These are phyloP conservation scores for Pyrenophora graminea DNA, from an alignment of 2,329 filamentous ascomycete genomes.

Conservation along the genomic window DNA sequence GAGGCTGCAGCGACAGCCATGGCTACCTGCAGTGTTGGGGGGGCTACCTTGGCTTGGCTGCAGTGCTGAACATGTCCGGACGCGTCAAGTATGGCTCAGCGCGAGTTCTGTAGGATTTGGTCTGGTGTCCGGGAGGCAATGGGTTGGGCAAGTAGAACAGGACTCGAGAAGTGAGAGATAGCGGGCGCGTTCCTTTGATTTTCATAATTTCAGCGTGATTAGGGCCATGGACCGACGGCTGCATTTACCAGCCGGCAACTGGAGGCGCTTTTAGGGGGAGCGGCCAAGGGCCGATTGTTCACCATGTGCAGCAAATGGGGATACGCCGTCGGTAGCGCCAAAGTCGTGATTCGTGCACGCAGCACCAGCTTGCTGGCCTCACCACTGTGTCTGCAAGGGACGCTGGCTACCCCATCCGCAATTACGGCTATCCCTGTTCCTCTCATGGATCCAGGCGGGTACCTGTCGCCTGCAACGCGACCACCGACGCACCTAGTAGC, in stretches of 20 bases:
- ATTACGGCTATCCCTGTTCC: conserved; percentile 12
- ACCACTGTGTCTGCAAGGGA: conserved; percentile 22
- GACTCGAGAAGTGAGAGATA: conserved; percentile 21
- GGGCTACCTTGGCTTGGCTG: conserved; percentile 28
- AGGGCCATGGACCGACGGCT: conserved; percentile 22
- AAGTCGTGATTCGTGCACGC: conserved; percentile 11
- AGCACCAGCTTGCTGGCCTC: conserved; percentile 3
- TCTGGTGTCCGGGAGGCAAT: neutral
- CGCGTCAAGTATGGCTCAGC: conserved; percentile 2
- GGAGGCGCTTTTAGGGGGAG: conserved; percentile 24
- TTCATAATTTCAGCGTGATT: conserved; percentile 26
- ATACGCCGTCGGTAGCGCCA: conserved; percentile 2
- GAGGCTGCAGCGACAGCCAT: conserved; percentile 30
- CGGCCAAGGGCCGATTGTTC: conserved; percentile 14
- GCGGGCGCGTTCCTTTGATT: conserved; percentile 23
- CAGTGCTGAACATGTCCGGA: conserved; percentile 26
- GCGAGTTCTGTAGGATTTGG: neutral
- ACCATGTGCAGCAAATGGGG: conserved; percentile 18
- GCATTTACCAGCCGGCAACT: conserved; percentile 21
- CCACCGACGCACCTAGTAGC: neutral
- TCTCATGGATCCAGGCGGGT: conserved; percentile 3
- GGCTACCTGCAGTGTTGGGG: conserved; percentile 17
- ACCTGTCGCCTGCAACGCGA: conserved; percentile 3
- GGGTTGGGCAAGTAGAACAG: conserved; percentile 12
- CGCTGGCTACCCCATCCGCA: conserved; percentile 6